Conservation (phyloP, 2,329 filamentous ascomycete genomes). For the Penicillium paneum region DNA sequence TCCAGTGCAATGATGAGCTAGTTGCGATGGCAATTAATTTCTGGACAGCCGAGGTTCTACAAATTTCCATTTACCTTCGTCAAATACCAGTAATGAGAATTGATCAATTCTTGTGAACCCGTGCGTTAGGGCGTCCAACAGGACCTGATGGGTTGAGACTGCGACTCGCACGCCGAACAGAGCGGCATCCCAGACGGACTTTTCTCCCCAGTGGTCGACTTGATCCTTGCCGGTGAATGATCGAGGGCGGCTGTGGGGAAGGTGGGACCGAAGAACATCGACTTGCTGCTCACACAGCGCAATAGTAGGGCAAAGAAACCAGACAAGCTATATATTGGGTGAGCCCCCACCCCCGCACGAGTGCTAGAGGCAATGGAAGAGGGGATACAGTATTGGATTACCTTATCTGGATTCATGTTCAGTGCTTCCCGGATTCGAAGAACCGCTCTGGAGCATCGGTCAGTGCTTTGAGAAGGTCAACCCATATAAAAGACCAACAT, state of each 20-base stretch:
- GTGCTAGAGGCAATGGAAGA: neutral
- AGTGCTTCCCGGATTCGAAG: neutral
- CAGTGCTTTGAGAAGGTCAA: neutral
- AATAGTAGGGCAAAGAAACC: constrained; percentile 3
- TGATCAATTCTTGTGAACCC: neutral
- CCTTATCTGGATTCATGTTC: neutral
- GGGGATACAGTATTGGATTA: neutral
- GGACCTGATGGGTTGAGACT: constrained; percentile 5
- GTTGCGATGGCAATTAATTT: neutral
- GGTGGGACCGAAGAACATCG: neutral
- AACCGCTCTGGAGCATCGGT: neutral
- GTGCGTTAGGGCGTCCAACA: constrained; percentile 4
- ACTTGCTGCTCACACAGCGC: constrained; percentile 5
- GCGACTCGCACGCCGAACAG: neutral
- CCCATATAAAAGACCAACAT: neutral
- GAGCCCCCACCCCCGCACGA: neutral
- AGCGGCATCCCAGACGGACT: constrained; percentile 3
- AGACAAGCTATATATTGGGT: constrained; percentile 1
- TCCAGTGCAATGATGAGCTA: constrained; percentile 7
- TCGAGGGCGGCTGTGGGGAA: constrained; percentile 1
- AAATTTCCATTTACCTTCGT: constrained; percentile 1
- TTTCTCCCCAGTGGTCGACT: constrained; percentile 4
- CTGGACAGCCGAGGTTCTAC: neutral
- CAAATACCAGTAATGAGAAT: constrained; percentile 3
- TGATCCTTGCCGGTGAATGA: constrained; percentile 1